A percentile compares a stretch with the other conserved stretches of the same genome.
Conservation (phyloP, 164 flowering plant species). For the Dillenia turbinata region DNA sequence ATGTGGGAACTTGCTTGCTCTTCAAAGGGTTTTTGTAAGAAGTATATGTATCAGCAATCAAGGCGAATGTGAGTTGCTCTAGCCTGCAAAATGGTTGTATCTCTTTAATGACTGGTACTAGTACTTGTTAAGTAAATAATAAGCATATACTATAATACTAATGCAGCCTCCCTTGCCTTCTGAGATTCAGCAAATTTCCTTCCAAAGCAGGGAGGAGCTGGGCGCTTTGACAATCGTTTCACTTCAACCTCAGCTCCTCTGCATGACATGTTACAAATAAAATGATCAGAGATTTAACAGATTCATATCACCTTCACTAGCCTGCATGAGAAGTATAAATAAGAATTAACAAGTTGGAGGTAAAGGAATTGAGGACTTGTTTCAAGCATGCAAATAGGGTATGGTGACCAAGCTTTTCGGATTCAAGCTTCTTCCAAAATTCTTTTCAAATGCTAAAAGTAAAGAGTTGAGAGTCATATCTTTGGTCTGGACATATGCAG, state of each 20-base stretch:
- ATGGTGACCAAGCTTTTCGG: no score
- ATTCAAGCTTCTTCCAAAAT: no score
- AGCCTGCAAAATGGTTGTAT: conserved; percentile 46
- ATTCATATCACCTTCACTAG: no score
- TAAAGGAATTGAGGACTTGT: no score
- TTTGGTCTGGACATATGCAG: no score
- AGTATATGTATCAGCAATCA: conserved; percentile 90
- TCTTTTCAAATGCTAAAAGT: no score
- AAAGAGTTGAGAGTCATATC: no score
- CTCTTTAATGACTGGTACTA: neutral
- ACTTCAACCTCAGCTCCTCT: conserved; percentile 85
- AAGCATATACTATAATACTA: neutral
- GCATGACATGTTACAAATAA: conserved; percentile 7
- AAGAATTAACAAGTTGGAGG: no score
- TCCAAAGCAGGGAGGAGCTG: conserved; percentile 99
- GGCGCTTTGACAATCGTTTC: conserved; percentile 83
- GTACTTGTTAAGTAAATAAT: neutral
- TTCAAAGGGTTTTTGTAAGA: conserved; percentile 74
- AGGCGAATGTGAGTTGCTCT: conserved; percentile 95
- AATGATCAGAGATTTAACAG: neutral
- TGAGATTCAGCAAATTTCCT: conserved; percentile 82
- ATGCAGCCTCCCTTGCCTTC: conserved; percentile 42
- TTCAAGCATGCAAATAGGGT: no score
- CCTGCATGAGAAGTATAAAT: no score
- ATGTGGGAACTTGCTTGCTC: conserved; percentile 63